Percentiles rank a stretch among this genome's conserved stretches.
Evolutionary conservation across 768 basidiomycete genomes (phyloP).

Genomic region (Suillus ampliporus): DNA sequence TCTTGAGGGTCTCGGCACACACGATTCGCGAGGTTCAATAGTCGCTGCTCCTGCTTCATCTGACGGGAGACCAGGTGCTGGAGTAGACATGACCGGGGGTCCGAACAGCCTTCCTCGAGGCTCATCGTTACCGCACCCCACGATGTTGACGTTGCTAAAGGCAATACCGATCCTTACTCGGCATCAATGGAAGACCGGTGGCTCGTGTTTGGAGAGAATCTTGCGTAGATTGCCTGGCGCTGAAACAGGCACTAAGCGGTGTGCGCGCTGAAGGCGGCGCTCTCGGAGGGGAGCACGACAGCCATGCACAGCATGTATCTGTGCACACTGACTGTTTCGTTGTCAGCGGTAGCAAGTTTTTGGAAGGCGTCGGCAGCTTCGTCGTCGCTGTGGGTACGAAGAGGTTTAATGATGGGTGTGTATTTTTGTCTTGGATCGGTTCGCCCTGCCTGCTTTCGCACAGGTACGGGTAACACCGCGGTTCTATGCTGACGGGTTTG

Average conservation of each 20-base stretch:
- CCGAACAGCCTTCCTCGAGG: conserved; percentile 16
- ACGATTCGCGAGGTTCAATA: conserved; percentile 52
- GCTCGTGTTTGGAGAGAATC: conserved; percentile 79
- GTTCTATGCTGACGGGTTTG: too few relatives aligned
- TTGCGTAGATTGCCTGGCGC: conserved; percentile 73
- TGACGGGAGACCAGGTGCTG: conserved; percentile 33
- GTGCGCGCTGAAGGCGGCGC: conserved; percentile 26
- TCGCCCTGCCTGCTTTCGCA: too few relatives aligned
- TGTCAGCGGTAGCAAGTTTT: conserved; percentile 88
- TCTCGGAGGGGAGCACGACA: conserved; percentile 29
- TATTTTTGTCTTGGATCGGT: too few relatives aligned
- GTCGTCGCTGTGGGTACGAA: conserved; percentile 91
- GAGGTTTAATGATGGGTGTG: conserved; percentile 98
- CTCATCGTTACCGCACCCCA: conserved; percentile 26
- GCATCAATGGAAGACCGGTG: conserved; percentile 67
- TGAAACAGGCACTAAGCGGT: conserved; percentile 43
- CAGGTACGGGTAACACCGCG: too few relatives aligned
- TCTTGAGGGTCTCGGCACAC: conserved; percentile 75
- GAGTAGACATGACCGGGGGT: conserved; percentile 37
- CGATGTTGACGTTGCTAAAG: conserved; percentile 17
- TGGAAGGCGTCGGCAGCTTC: conserved; percentile 93
- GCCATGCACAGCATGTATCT: too few relatives aligned
- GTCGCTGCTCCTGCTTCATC: conserved; percentile 7
- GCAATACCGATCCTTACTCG: conserved; percentile 17
- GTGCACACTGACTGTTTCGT: conserved; percentile 90